Evolutionary conservation across 1,139 yeast genomes (phyloP).

Genomic region (Geotrichum restrictum): DNA sequence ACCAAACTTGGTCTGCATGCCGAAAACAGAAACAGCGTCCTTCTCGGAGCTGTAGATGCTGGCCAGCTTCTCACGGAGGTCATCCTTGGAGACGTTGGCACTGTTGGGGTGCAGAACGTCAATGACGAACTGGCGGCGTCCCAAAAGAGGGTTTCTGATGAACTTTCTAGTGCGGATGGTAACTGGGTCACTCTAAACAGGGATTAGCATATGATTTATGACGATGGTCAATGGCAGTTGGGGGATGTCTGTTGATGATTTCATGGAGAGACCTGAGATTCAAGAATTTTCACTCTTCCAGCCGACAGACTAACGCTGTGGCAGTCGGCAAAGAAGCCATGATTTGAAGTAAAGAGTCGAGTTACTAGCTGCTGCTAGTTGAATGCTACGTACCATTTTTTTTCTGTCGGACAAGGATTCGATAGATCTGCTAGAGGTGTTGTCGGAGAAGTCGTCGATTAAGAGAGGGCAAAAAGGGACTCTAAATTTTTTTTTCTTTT

Average conservation of each 20-base stretch:
- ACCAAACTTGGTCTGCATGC: constrained; percentile 99
- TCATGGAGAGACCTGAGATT: no score
- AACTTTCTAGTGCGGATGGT: constrained; percentile 99
- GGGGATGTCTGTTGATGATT: no score
- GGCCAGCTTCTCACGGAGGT: constrained; percentile 96
- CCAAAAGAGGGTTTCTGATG: constrained; percentile 98
- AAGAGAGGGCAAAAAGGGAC: constrained; percentile 13
- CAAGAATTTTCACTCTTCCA: no score
- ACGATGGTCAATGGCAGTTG: not conserved
- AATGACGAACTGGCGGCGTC: constrained; percentile 99
- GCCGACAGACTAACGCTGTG: no score
- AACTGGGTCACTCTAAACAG: constrained; percentile 85
- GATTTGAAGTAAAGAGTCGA: no score
- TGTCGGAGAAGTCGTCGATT: constrained; percentile 20
- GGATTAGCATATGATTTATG: constrained; percentile 2
- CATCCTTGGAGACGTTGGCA: constrained; percentile 99
- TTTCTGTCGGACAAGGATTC: constrained; percentile 17
- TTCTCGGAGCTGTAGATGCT: constrained; percentile 96
- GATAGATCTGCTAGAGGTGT: constrained; percentile 18
- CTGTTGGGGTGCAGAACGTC: constrained; percentile 99
- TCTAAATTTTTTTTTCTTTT: constrained; percentile 12
- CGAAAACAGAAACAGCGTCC: constrained; percentile 97
- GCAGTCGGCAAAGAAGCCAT: no score
- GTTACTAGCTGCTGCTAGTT: no score
- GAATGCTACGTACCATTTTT: constrained; percentile 17